Evolutionary conservation across 345 rosid genomes (phyloP), one percentile per base, ranked within the genome.

Genomic region (Carallia brachiata): DNA sequence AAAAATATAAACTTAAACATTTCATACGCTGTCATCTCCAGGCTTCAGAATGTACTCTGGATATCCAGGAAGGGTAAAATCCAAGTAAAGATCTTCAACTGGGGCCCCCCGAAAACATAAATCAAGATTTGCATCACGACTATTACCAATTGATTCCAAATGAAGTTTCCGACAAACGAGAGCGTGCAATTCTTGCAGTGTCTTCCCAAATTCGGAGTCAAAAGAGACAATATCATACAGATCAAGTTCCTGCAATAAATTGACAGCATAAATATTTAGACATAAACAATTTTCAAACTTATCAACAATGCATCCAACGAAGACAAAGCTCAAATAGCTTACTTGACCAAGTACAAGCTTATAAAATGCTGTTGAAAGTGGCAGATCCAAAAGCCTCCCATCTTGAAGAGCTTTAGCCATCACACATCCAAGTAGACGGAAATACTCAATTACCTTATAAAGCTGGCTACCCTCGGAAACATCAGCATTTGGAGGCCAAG

Each of bases 371-470:
- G 90, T 81, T 12, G 97, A 90, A 71, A 96, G 72, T 47, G 97
- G 90, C 70, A 96, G 77, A 76, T 96, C 99, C 83, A 96, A 74
- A 71, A 96, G 93, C 68, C 99, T 85, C 63, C 99, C 99, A 82
- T 96, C 99, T 85, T 96, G 98, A 81, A 96, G 97, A 79, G 99
- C 98, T 84, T 96, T 96, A 28, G 99, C 98, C 93, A 89, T 89
- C 71, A 89, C 92, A 66, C 98, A 97, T 63, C 99, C 98, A 79
- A 89, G 80, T 73, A 96, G 81, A 61, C 95, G 88, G 81, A 96
- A 96, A 78, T 96, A 84, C 63, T 90, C 98, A 55, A 82, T 67
- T 12, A 81, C 97, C 82, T 88, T 92, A 66, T 72, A 76, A n/a
- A 96, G 81, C 72, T 78, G 89, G 77, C 87, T 85, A 63, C 90